These are phyloP conservation scores for Phyllachora maydis DNA, from an alignment of 2,329 filamentous ascomycete species.

Conservation along the genomic window DNA sequence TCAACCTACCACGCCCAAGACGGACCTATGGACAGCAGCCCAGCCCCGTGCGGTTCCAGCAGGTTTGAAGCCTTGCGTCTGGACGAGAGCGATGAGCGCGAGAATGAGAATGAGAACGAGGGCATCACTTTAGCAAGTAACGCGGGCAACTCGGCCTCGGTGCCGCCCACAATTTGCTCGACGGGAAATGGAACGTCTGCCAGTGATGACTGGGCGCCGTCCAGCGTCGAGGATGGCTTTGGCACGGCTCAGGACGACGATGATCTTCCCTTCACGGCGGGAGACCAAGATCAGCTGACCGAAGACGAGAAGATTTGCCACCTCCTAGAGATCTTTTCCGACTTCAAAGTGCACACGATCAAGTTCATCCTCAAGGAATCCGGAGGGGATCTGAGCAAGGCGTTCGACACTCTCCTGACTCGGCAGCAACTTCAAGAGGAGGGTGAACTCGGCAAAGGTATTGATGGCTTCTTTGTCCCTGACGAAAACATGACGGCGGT, in stretches of 20 bases:
- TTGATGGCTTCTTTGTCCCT: slow-evolving; percentile 60
- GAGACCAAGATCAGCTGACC: slow-evolving; percentile 12
- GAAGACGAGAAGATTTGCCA: slow-evolving; percentile 39
- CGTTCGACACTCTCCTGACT: slow-evolving; percentile 67
- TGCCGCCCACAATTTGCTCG: slow-evolving; percentile 3
- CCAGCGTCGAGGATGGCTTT: slow-evolving; percentile 5
- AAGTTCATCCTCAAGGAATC: slow-evolving; percentile 45
- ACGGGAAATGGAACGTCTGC: too few relatives aligned
- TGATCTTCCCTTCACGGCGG: too few relatives aligned
- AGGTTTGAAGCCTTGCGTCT: slow-evolving; percentile 4
- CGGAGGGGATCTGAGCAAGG: slow-evolving; percentile 42
- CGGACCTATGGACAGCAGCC: too few relatives aligned
- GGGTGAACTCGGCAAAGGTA: slow-evolving; percentile 42
- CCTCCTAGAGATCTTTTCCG: slow-evolving; percentile 54
- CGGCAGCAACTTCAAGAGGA: slow-evolving; percentile 55
- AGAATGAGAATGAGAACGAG: too few relatives aligned
- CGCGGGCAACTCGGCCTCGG: slow-evolving; percentile 4
- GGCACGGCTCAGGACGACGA: slow-evolving; percentile 6
- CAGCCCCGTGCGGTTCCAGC: too few relatives aligned
- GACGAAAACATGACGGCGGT: too few relatives aligned
- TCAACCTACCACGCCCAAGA: slow-evolving; percentile 17
- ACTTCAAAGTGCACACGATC: slow-evolving; percentile 44
- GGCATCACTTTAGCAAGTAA: slow-evolving; percentile 3
- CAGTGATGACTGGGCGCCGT: too few relatives aligned
- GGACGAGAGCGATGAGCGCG: too few relatives aligned